Conservation (phyloP, 306 rosid genomes). For the Corylus americana region DNA sequence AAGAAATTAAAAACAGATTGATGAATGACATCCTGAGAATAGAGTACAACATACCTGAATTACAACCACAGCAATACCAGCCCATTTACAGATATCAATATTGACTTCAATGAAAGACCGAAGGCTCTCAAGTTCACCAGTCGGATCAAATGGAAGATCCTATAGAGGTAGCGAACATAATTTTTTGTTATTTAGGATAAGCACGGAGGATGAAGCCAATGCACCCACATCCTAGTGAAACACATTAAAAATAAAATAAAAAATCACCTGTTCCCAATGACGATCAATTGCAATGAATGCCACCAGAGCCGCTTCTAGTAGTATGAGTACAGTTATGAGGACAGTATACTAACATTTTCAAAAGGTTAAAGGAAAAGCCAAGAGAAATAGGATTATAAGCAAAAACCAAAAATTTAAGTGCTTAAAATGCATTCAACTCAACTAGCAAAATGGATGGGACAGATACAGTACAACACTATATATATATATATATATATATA, state of each 20-base stretch:
- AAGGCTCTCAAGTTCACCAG: constrained; percentile 72
- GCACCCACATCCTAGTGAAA: constrained; percentile 10
- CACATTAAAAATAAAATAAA: background rate
- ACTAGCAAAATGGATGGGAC: background rate
- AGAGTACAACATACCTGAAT: constrained; percentile 64
- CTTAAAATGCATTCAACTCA: background rate
- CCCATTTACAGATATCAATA: constrained; percentile 73
- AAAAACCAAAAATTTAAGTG: too few species aligned
- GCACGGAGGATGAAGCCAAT: constrained; percentile 1
- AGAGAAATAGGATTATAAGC: constrained; percentile 7
- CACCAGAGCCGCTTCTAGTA: constrained; percentile 76
- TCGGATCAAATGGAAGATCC: constrained; percentile 90
- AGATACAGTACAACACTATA: background rate
- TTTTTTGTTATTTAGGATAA: constrained; percentile 16
- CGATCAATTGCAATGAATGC: constrained; percentile 74
- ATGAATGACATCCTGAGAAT: constrained; percentile 14
- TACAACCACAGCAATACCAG: constrained; percentile 59
- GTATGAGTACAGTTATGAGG: constrained; percentile 47
- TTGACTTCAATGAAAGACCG: constrained; percentile 67
- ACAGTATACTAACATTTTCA: constrained; percentile 62
- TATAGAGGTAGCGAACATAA: constrained; percentile 36
- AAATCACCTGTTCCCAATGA: constrained; percentile 73
- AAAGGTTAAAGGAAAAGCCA: constrained; percentile 48
- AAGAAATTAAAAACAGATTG: constrained; percentile 14
- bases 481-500: too few species aligned